Evolutionary conservation across 2,329 filamentous ascomycete genomes (phyloP), one percentile per base, ranked within the genome.

Genomic region (Sphaerostilbella broomeana): DNA sequence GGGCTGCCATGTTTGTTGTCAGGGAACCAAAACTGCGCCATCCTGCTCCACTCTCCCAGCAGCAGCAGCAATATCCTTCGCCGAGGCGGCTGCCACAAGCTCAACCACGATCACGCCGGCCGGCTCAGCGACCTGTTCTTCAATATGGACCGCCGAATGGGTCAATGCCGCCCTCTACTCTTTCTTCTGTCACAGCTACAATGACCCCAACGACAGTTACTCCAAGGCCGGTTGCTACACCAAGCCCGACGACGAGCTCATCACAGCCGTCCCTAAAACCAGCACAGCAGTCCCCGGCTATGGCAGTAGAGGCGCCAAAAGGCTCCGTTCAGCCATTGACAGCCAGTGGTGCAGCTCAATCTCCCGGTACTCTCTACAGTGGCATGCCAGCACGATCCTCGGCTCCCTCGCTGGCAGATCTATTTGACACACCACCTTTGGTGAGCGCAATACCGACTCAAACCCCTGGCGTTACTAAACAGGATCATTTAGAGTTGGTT

Each of bases 1-100:
- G 88, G 48, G 84, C 83, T 12, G 81, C 75, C 30, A 76, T 87
- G 67, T 87, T 73, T 54, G 73, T 75, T 13, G 77, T 86, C 42
- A 84, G 84, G 53, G 80, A 83, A 36, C 68, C 73, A 5, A 77
- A 75, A 47, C 68, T 53, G 16, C 35, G 35, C 11, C 34, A 9
- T 16, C 15, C 34, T 16, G 13, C 15, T 12, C 6, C 34, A 8
- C 59, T 64, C 24, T 59, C 64, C 16, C 62, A 59, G 45, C 62
- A 53, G 27, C 51, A 39, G 38, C 50, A 28, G 46, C 35, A 27
- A 46, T n/a, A n/a, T n/a, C n/a, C n/a, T n/a, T 9, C 38, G 40
- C 33, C 15, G 15, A 30, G 34, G n/a, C 47, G 33, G 43, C 48
- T 46, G 48, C 49, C n/a, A n/a, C n/a, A n/a, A n/a, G n/a, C n/a